Conservation (phyloP, 768 basidiomycete genomes). For the Clavulina sp. region DNA sequence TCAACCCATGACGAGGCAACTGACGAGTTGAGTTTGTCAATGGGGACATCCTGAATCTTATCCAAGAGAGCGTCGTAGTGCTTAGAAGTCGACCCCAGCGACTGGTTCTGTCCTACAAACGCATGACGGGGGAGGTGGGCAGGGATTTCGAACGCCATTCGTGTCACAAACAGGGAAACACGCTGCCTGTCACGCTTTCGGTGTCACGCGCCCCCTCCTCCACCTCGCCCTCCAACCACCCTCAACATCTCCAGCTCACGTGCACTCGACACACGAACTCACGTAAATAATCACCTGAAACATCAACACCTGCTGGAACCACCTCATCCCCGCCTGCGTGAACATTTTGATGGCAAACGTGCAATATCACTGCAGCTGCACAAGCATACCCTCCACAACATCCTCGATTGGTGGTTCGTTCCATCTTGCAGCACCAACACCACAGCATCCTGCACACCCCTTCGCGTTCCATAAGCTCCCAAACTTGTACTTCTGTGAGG, state of each 20-base stretch:
- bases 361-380: constrained; percentile 21
- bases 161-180: background rate
- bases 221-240: background rate
- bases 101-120: constrained; percentile 28
- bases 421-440: constrained; percentile 47
- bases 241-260: too few species aligned
- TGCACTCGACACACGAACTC: too few species aligned
- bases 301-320: background rate
- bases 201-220: background rate
- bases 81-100: background rate
- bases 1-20: background rate
- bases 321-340: background rate
- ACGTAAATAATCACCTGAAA: background rate
- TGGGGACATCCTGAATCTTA: background rate
- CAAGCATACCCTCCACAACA: constrained; percentile 1
- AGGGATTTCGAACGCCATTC: constrained; percentile 62
- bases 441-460: constrained; percentile 58
- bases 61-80: background rate
- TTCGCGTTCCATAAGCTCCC: constrained; percentile 71
- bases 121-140: constrained; percentile 52
- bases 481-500: constrained; percentile 90
- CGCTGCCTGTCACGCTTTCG: background rate
- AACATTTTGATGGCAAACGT: constrained; percentile 4
- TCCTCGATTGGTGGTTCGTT: constrained; percentile 12
- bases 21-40: background rate